These are phyloP conservation scores for Gynandropsis gynandra DNA, from an alignment of 345 rosid genomes.

Conservation along the genomic window DNA sequence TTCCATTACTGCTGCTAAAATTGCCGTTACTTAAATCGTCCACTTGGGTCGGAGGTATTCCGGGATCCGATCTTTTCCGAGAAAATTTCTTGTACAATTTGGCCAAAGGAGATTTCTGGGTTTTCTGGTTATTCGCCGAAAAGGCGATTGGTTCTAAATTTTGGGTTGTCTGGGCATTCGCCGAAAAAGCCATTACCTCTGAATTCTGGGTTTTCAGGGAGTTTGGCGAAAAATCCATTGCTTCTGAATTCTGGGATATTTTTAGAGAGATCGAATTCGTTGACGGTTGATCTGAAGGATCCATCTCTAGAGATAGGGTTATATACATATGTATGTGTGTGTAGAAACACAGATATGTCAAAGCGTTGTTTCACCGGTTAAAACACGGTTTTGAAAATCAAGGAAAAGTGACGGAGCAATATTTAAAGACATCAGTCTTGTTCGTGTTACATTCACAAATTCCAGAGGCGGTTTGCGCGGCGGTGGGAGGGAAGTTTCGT, in stretches of 20 bases:
- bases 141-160: too few relatives aligned
- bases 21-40: constrained; percentile 10
- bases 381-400: constrained; percentile 28
- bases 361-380: constrained; percentile 17
- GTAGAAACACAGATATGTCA: background rate
- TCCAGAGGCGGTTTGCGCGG: constrained; percentile 26
- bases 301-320: background rate
- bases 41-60: background rate
- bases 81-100: constrained; percentile 27
- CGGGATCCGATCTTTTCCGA: constrained; percentile 16
- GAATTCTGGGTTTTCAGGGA: too few relatives aligned
- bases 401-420: background rate
- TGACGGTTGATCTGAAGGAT: background rate
- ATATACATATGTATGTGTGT: constrained; percentile 2
- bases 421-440: constrained; percentile 1
- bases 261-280: constrained; percentile 15
- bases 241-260: background rate
- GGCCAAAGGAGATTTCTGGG: constrained; percentile 16
- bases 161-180: too few relatives aligned
- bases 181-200: too few relatives aligned
- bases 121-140: too few relatives aligned
- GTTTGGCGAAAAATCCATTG: too few relatives aligned
- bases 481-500: constrained; percentile 28
- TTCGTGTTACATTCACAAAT: too few relatives aligned
- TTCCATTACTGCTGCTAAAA: background rate